phyloP scores from a whole-genome alignment of 176 grass and related monocot species.

The Zoysia japonica region DNA sequence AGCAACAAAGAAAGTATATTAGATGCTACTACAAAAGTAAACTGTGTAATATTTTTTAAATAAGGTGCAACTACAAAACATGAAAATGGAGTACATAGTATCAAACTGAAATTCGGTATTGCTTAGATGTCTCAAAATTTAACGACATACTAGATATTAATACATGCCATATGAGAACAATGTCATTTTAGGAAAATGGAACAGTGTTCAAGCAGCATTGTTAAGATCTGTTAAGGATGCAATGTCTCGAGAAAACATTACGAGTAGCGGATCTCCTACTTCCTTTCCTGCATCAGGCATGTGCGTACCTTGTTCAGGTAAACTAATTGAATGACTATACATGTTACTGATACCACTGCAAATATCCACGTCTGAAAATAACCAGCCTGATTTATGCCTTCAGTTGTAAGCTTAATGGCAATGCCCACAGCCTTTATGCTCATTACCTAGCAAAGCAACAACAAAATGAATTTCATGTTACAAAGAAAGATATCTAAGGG shows the following conservation, averaged over 20 bases:
- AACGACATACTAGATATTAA: not conserved
- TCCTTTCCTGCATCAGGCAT: not conserved
- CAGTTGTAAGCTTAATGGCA: slow-evolving; percentile 86
- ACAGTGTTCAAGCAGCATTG: not conserved
- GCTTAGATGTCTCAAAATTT: no score
- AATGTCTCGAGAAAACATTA: not conserved
- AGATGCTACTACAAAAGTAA: no score
- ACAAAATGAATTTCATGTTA: slow-evolving; percentile 19
- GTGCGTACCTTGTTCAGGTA: slow-evolving; percentile 89
- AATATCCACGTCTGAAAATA: slow-evolving; percentile 97
- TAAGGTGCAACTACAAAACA: no score
- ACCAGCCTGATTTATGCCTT: slow-evolving; percentile 79
- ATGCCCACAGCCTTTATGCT: slow-evolving; percentile 94
- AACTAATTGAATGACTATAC: slow-evolving; percentile 83
- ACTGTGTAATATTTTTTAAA: no score
- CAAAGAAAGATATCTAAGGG: not conserved
- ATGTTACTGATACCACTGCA: slow-evolving; percentile 70
- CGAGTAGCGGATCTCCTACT: not conserved
- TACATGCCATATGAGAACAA: not conserved
- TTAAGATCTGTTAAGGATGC: not conserved
- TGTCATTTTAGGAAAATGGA: not conserved
- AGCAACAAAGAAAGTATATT: no score
- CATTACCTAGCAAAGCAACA: slow-evolving; percentile 70
- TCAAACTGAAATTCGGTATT: not conserved
- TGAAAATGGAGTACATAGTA: no score